Base-by-base conservation (phyloP, 371 early-diverging fungal genomes). In the Mortierella sp. region DNA sequence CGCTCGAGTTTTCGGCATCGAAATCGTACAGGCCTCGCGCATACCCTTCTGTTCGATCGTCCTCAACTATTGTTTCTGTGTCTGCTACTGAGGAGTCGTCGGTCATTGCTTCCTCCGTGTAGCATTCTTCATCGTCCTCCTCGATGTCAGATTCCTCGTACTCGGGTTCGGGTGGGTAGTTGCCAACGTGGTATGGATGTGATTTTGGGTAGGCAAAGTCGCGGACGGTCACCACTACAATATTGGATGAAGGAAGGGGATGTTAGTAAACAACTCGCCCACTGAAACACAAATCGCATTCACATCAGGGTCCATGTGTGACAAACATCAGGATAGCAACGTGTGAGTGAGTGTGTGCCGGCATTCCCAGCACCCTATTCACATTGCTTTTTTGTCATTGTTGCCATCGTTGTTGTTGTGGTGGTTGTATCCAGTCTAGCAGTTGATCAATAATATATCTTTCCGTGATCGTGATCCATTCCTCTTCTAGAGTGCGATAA, bases 1-100 rank as follows among this genome's bases (percentile, higher is more conserved):
- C 96, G 38, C 88, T 91, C 26, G 92, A 90, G 65, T 93, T 93
- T 80, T 94, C 94, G 42, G 94, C 95, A 48, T 88, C 90, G 88
- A 95, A 95, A 77, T 95, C 95, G 80, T 95, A 95, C n/a, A 95
- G 80, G 21, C 94, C 96, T 75, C 91, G 89, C 45, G 90, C 94
- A 81, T 89, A 88, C 16, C 84, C 84, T 75, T 87, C 89, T 50
- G 78, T 89, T 75, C 82, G 89, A 52, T 90, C 91, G 9, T 89
- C 87, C 1, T 82, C 82, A 47, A 80, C 81, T 70, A 73, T 80
- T 44, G 84, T 75, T 78, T 70, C 57, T 74, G 79, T 47, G 81
- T 60, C 13, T 60, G 57, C 52, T 75, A 54, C 31, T 47, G 42
- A 42, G 10, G 68, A 68, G 11, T 70, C 58, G 75, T 86, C 44